Percentiles rank a stretch among this genome's conserved stretches.
These are phyloP conservation scores for Podospora appendiculata DNA, from an alignment of 495 filamentous ascomycete species.

Conservation along the genomic window DNA sequence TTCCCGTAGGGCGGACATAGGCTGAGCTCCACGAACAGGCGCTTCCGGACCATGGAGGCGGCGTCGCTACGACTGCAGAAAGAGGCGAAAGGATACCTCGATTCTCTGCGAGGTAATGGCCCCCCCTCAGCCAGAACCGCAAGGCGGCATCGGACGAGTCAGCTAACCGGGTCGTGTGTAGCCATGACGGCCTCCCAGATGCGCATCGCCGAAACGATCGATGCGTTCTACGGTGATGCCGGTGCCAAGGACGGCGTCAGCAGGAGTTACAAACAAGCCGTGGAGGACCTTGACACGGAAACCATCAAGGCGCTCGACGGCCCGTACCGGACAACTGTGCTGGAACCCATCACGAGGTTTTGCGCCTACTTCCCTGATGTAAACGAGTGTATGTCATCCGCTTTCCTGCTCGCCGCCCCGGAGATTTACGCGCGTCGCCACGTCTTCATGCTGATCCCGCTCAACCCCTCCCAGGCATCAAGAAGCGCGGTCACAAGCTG, in stretches of 20 bases:
- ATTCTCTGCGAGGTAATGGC: slow-evolving; percentile 72
- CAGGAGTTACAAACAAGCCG: slow-evolving; percentile 94
- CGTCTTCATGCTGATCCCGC: background rate
- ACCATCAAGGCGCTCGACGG: slow-evolving; percentile 97
- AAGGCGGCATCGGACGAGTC: background rate
- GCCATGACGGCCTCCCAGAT: slow-evolving; percentile 99
- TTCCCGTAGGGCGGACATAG: background rate
- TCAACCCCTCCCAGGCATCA: slow-evolving; percentile 57
- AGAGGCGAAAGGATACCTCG: slow-evolving; percentile 94
- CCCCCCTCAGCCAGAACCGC: no score
- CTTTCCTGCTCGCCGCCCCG: background rate
- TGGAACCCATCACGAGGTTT: slow-evolving; percentile 91
- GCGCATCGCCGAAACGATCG: slow-evolving; percentile 98
- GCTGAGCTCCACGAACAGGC: slow-evolving; percentile 39
- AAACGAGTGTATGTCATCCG: slow-evolving; percentile 71
- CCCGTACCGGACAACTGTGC: slow-evolving; percentile 89
- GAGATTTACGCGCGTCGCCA: background rate
- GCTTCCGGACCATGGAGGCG: slow-evolving; percentile 93
- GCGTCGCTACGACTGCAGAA: slow-evolving; percentile 88
- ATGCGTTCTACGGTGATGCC: slow-evolving; percentile 96
- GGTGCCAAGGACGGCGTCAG: slow-evolving; percentile 91
- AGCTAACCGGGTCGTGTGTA: slow-evolving; percentile 18
- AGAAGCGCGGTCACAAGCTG: slow-evolving; percentile 95
- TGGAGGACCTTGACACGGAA: slow-evolving; percentile 94
- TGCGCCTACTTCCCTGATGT: slow-evolving; percentile 99